Evolutionary conservation across 1,139 yeast genomes (phyloP), one percentile per base, ranked within the genome.

Genomic region (Hyphopichia pseudoburtonii): DNA sequence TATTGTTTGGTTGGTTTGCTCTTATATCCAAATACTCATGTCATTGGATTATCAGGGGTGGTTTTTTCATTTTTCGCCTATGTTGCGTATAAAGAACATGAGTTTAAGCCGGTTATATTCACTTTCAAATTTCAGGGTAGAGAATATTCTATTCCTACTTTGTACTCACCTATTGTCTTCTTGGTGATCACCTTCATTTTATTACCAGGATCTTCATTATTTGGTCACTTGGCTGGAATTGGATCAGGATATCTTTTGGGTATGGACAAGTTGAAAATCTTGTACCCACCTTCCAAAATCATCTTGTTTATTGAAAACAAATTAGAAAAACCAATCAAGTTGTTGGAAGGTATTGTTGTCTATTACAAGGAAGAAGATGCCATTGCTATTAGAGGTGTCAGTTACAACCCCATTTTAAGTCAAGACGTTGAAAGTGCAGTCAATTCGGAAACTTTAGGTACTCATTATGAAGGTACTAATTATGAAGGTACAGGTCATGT

Each of bases 31-130:
- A 53, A 68, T 11, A 64, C 72, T 2, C 65, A 73, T 17, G 83
- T 82, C 6, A 62, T 80, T 28, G 94, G 94, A 1, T 71, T 86
- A 30, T 74, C 90, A 34, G 95, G 87, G 2, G 77, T 92, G 76
- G 79, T 79, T 22, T 88, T 89, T 57, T 76, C 89, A 39, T 74
- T 90, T 48, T 52, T 81, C 45, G 80, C 83, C 5, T 86, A 74
- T 60, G 77, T 66, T 49, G 79, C 86, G 9, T 78, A 76, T 50
- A 70, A 77, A 45, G 89, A 82, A 52, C 78, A 80, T 39, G 58
- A 62, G 22, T 54, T 63, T 29, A 64, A 65, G 28, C 87, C 90
- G 17, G 60, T 70, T 6, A 40, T 62, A 34, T 56, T 54, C 41
- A 48, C 55, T n/a, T 56, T 58, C 35, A 52, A 49, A 29, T 37